Base-by-base conservation (phyloP, 306 rosid genomes). In the Canavalia ensiformis region DNA sequence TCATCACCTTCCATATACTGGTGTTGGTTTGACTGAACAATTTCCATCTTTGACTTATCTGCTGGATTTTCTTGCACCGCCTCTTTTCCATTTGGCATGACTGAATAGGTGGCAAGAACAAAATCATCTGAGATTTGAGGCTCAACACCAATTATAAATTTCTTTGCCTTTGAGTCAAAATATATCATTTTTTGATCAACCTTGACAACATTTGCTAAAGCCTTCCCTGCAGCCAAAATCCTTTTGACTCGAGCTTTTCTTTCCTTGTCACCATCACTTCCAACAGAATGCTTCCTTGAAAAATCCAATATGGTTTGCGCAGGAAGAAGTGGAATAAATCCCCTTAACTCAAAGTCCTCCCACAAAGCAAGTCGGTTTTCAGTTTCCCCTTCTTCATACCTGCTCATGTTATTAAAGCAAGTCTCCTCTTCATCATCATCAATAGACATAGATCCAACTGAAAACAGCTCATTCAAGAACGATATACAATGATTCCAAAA, bases 271-370 rank as follows among this genome's bases (percentile, higher is more conserved):
- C 88, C 86, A 54, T 91, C 96, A 84, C 62, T 89, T 88, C 92
- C 97, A 84, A 87, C 82, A 12, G 92, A 82, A 74, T 79, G 88
- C 84, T 92, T 94, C 94, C 97, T 88, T 13, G 94, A 92, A 87
- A 94, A 94, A 68, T 94, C 97, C 90, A 94, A 90, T 86, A 92
- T 89, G 55, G 87, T 91, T 42, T 94, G 98, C 29, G 97, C 98
- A 30, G 97, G 97, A 87, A 91, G 86, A 62, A 94, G 97, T 30
- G 98, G 97, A 91, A 86, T 7, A 69, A 91, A 94, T 68, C 98
- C 98, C 86, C 97, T 91, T 74, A 94, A 85, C 87, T 94, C 97
- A 72, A 90, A 80, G 90, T 94, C 98, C 79, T 94, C 97, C 87
- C 87, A 88, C 81, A 92, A 82, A 81, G 97, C 98, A 88, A 87